These are phyloP conservation scores for Penicillium angulare DNA, from an alignment of 495 filamentous ascomycete genomes.

Conservation along the genomic window DNA sequence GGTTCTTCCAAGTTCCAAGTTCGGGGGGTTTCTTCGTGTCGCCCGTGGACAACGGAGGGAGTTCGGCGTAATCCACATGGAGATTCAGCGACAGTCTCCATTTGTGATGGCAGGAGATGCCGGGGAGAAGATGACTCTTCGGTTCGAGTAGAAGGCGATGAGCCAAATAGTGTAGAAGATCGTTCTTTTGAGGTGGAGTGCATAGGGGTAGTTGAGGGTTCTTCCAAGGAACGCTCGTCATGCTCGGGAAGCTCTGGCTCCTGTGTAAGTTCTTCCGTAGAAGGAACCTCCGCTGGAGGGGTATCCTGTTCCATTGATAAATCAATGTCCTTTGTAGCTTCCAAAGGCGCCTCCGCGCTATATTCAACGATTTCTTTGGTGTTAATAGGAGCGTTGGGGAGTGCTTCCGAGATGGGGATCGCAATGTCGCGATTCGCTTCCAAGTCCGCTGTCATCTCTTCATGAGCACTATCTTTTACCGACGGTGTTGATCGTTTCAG, in stretches of 20 bases:
- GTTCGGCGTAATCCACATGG: constrained; percentile 33
- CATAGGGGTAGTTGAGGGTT: constrained; percentile 32
- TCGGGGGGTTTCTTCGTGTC: constrained; percentile 26
- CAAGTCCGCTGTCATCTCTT: constrained; percentile 42
- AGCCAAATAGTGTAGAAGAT: constrained; percentile 52
- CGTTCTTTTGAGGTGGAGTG: constrained; percentile 53
- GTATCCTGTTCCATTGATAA: constrained; percentile 8
- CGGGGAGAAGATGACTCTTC: constrained; percentile 17
- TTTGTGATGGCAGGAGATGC: constrained; percentile 17
- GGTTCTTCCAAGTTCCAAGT: constrained; percentile 37
- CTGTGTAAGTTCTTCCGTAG: constrained; percentile 7
- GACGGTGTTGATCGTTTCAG: constrained; percentile 23
- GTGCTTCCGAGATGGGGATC: constrained; percentile 52
- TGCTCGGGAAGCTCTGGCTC: constrained; percentile 16
- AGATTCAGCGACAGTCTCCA: constrained; percentile 16
- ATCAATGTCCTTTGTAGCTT: constrained; percentile 7
- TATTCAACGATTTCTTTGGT: constrained; percentile 12
- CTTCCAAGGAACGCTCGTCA: constrained; percentile 15
- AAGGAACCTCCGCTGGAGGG: constrained; percentile 3
- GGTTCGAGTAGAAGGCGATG: constrained; percentile 46
- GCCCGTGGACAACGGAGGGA: constrained; percentile 38
- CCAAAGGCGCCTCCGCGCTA: constrained; percentile 7
- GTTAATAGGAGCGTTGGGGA: constrained; percentile 24
- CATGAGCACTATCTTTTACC: constrained; percentile 48
- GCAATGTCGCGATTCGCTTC: constrained; percentile 49